These are phyloP conservation scores for Lactarius hatsudake DNA, from an alignment of 768 basidiomycete genomes.

Conservation along the genomic window DNA sequence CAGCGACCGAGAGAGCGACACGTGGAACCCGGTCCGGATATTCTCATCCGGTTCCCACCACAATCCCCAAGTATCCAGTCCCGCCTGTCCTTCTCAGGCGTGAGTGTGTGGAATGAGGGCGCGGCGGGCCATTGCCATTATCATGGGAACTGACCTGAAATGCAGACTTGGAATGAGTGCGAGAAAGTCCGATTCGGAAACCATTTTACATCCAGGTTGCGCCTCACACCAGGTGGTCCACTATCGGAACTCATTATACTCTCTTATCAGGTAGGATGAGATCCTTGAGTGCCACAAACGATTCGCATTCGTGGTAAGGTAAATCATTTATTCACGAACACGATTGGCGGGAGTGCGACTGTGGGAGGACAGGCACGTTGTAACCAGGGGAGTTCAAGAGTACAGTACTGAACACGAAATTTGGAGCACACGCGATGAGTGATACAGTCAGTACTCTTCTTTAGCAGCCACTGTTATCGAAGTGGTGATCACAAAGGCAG, in stretches of 20 bases:
- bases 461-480: too few species aligned
- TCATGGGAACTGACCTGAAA: too few species aligned
- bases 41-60: slow-evolving; percentile 3
- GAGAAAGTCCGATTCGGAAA: too few species aligned
- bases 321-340: not conserved
- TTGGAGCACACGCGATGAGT: not conserved
- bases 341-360: not conserved
- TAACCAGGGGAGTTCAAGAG: too few species aligned
- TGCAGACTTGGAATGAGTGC: too few species aligned
- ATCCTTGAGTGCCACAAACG: not conserved
- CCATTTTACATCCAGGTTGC: too few species aligned
- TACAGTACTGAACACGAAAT: too few species aligned
- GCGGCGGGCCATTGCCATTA: too few species aligned
- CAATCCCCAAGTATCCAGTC: slow-evolving; percentile 83
- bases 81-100: slow-evolving; percentile 62
- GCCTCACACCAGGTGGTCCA: not conserved
- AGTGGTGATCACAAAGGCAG: too few species aligned
- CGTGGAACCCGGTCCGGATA: not conserved
- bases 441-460: not conserved
- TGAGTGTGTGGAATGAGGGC: slow-evolving; percentile 27
- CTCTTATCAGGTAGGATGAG: not conserved
- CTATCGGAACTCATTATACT: not conserved
- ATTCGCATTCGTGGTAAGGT: not conserved
- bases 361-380: not conserved
- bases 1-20: too few species aligned